Percentiles rank a stretch among this genome's conserved stretches.
Evolutionary conservation across 306 rosid species (phyloP).

Genomic region (Dryas octopetala): DNA sequence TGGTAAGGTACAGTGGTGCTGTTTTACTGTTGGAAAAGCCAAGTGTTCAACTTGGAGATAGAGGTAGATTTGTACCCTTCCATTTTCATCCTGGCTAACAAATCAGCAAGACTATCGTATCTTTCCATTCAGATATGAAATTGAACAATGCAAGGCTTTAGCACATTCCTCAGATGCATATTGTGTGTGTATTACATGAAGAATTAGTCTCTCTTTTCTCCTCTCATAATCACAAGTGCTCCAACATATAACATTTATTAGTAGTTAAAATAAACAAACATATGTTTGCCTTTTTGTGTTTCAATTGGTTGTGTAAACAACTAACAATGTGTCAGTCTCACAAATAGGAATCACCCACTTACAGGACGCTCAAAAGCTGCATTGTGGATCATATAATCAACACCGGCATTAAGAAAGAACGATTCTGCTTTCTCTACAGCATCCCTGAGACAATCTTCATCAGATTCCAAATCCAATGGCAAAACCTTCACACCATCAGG

Average conservation of each 20-base stretch:
- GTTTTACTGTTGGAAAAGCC: neutral
- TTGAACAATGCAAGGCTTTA: no score
- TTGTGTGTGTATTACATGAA: no score
- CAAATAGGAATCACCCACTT: conserved; percentile 42
- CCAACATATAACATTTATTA: neutral
- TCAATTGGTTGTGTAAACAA: neutral
- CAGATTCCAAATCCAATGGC: conserved; percentile 77
- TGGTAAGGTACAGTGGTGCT: neutral
- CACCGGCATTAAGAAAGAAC: conserved; percentile 65
- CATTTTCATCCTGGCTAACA: neutral
- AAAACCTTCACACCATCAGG: conserved; percentile 69
- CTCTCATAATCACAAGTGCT: no score
- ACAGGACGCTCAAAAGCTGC: conserved; percentile 97
- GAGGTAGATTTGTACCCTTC: neutral
- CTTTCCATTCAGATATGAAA: no score
- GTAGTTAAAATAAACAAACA: no score
- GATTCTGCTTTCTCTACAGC: conserved; percentile 79
- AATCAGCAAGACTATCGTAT: no score
- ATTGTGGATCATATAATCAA: conserved; percentile 92
- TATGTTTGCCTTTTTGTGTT: neutral
- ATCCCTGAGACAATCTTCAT: conserved; percentile 66
- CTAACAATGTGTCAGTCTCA: conserved; percentile 8
- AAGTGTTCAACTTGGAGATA: neutral
- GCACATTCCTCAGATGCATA: no score
- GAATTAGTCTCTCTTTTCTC: no score